These are phyloP conservation scores for Neonothopanus nambi DNA, from an alignment of 1,284 basidiomycete species.

Conservation along the genomic window DNA sequence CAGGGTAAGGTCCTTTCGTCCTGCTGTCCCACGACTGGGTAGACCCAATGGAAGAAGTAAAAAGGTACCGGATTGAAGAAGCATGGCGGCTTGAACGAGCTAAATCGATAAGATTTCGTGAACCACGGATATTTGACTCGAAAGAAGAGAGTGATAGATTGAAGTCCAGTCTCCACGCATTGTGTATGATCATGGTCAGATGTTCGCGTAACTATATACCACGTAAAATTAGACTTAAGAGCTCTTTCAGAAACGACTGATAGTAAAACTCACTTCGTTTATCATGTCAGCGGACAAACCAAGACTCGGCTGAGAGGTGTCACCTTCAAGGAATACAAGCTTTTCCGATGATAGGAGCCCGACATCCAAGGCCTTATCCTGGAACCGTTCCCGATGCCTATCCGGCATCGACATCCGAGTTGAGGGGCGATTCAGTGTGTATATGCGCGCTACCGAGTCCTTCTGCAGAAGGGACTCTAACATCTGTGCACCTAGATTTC, in stretches of 20 bases:
- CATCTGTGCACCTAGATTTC: slow-evolving; percentile 31
- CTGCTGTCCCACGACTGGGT: slow-evolving; percentile 31
- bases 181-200: slow-evolving; percentile 28
- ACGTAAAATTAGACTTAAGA: neutral
- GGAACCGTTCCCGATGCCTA: slow-evolving; percentile 29
- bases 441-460: too few relatives aligned
- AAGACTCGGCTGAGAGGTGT: slow-evolving; percentile 27
- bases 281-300: slow-evolving; percentile 29
- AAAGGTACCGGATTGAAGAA: slow-evolving; percentile 29
- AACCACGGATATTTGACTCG: slow-evolving; percentile 34
- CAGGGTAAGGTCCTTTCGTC: slow-evolving; percentile 25
- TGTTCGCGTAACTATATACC: neutral
- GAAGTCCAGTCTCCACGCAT: slow-evolving; percentile 45
- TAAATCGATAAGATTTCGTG: slow-evolving; percentile 31
- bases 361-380: slow-evolving; percentile 29
- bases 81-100: slow-evolving; percentile 15
- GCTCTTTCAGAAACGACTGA: neutral
- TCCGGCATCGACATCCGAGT: slow-evolving; percentile 16
- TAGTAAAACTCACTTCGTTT: slow-evolving; percentile 16
- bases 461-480: slow-evolving; percentile 26
- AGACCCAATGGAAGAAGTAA: slow-evolving; percentile 33
- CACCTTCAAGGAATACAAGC: neutral
- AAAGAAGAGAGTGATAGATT: slow-evolving; percentile 36
- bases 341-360: slow-evolving; percentile 19
- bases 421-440: slow-evolving; percentile 26